phyloP scores from a whole-genome alignment of 331 rosid species.

The Quercus lobata region DNA sequence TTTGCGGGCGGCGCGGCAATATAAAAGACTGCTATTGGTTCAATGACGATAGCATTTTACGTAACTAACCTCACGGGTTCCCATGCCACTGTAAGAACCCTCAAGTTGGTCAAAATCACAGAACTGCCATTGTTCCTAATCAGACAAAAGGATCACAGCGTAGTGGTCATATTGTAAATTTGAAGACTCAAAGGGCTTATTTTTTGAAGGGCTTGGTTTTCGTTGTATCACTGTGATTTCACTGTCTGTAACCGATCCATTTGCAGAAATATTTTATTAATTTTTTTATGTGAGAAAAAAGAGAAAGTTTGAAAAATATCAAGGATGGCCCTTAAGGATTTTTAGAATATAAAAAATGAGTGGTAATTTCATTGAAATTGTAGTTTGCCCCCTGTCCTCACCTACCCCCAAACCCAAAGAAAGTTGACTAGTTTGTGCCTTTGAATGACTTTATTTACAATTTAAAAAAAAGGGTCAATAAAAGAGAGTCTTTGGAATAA shows the following conservation, averaged over 20 bases:
- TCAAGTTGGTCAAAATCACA: background rate
- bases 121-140: background rate
- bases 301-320: background rate
- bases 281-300: background rate
- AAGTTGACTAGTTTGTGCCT: background rate
- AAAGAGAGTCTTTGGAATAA: background rate
- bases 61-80: background rate
- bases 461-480: too few relatives aligned
- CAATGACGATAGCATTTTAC: background rate
- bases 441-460: too few relatives aligned
- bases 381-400: background rate
- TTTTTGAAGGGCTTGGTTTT: background rate
- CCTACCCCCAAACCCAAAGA: background rate
- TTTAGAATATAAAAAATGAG: background rate
- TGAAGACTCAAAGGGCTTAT: background rate
- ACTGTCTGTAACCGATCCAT: background rate
- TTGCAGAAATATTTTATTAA: background rate
- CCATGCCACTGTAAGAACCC: background rate
- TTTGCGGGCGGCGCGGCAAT: slow-evolving; percentile 3
- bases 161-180: background rate
- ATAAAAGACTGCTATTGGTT: background rate
- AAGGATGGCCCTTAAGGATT: background rate
- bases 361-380: background rate
- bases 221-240: background rate
- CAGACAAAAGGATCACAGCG: too few relatives aligned